Evolutionary conservation across 139 green algal genomes (phyloP), one percentile per base, ranked within the genome.

Genomic region (Haematococcus lacustris): DNA sequence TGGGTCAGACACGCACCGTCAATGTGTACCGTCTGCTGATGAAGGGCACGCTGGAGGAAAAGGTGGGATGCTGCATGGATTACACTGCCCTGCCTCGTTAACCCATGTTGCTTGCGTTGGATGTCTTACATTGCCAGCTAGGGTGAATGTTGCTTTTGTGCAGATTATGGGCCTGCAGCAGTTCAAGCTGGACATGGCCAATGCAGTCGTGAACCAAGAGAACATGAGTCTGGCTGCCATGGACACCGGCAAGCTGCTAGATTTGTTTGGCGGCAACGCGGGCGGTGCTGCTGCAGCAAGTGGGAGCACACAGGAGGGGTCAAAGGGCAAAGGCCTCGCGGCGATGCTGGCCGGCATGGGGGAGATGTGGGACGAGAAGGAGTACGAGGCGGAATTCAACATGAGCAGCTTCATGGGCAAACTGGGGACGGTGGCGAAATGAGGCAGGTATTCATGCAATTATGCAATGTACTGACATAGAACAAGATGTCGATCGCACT

Each of bases 101-200:
- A n/a, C n/a, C n/a, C n/a, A n/a, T n/a, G n/a, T n/a, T n/a, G n/a
- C n/a, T n/a, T n/a, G n/a, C n/a, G n/a, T n/a, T n/a, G n/a, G 21
- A 60, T 23, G 50, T 17, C 50, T 23, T 60, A 23, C 50, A 17
- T 17, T 60, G 50, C 21, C 23, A 23, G 17, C 23, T 17, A 60
- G 50, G 23, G 50, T 60, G 17, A 71, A 84, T 33, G 81, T 92
- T 71, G 77, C 78, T 34, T 88, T n/a, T n/a, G n/a, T n/a, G n/a
- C 78, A 80, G 37, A 88, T 97, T 71, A 91, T 97, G 91, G 73
- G 78, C 38, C 85, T 99, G 78, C 95, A 98, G 88, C 83, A 89
- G 71, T 98, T 98, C 88, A 98, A 99, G 84, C 76, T 97, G 62
- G 90, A 95, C 73, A 83, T 99, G 2, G 90, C 91, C 6, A 87